phyloP scores from a whole-genome alignment of 306 rosid genomes.

The Gleditsia sinensis region DNA sequence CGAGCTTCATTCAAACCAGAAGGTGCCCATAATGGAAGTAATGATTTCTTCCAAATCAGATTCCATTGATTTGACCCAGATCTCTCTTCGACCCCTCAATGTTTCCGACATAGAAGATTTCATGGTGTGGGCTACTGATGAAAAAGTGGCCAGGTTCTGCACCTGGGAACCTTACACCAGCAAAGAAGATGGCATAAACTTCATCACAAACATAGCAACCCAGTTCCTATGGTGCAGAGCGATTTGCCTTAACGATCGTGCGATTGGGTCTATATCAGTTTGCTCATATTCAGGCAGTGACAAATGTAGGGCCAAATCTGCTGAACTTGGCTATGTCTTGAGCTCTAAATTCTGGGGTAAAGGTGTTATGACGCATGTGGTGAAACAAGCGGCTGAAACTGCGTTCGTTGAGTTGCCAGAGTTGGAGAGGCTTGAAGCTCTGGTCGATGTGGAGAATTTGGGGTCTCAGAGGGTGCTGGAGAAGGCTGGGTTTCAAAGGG shows the following conservation, averaged over 20 bases:
- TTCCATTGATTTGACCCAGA: constrained; percentile 16
- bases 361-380: constrained; percentile 66
- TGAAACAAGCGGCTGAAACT: constrained; percentile 48
- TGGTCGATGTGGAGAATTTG: constrained; percentile 63
- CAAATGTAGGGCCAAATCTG: constrained; percentile 36
- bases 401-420: constrained; percentile 52
- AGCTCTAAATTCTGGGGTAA: constrained; percentile 68
- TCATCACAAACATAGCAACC: constrained; percentile 38
- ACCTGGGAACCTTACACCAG: constrained; percentile 51
- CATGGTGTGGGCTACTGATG: constrained; percentile 57
- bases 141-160: constrained; percentile 42
- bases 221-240: constrained; percentile 57
- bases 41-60: too few species aligned
- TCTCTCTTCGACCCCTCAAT: constrained; percentile 54
- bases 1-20: too few species aligned
- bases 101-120: constrained; percentile 56
- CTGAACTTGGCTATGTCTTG: constrained; percentile 65
- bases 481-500: constrained; percentile 67
- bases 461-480: constrained; percentile 70
- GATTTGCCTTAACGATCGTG: constrained; percentile 55
- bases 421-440: constrained; percentile 77
- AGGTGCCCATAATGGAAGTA: too few species aligned
- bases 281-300: constrained; percentile 29
- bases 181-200: constrained; percentile 47
- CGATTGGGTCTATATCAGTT: constrained; percentile 61